Evolutionary conservation across 257 asterid genomes (phyloP).

Genomic region (Eustoma russellianum): DNA sequence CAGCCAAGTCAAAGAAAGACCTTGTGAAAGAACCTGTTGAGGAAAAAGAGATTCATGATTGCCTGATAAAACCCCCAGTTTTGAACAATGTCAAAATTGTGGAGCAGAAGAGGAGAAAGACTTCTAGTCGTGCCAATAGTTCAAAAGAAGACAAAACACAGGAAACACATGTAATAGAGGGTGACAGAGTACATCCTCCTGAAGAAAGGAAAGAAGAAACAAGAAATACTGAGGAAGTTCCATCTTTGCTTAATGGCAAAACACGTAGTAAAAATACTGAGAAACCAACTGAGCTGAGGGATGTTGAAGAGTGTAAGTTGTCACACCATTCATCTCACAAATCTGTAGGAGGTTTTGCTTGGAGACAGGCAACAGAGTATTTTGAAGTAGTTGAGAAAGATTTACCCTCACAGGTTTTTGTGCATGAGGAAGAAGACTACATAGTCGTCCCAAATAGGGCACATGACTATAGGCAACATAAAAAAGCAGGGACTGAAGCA

Average conservation of each 20-base stretch:
- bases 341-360: conserved; percentile 33
- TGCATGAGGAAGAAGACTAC: conserved; percentile 17
- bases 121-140: conserved; percentile 12
- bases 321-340: conserved; percentile 16
- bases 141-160: conserved; percentile 24
- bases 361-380: conserved; percentile 57
- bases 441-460: conserved; percentile 16
- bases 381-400: conserved; percentile 60
- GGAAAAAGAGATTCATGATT: conserved; percentile 16
- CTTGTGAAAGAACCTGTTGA: conserved; percentile 30
- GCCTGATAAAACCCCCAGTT: conserved; percentile 17
- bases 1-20: conserved; percentile 26
- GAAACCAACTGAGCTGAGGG: conserved; percentile 15
- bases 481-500: conserved; percentile 15
- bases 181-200: conserved; percentile 15
- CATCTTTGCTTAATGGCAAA: conserved; percentile 24
- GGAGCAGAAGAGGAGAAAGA: conserved; percentile 28
- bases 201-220: conserved; percentile 22
- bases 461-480: conserved; percentile 15
- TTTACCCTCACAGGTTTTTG: conserved; percentile 17
- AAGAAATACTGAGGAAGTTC: conserved; percentile 14
- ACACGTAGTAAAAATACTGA: conserved; percentile 15
- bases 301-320: conserved; percentile 6
- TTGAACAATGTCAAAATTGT: conserved; percentile 12
- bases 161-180: conserved; percentile 16